Conservation (phyloP, 495 filamentous ascomycete species). For the Podospora conica region DNA sequence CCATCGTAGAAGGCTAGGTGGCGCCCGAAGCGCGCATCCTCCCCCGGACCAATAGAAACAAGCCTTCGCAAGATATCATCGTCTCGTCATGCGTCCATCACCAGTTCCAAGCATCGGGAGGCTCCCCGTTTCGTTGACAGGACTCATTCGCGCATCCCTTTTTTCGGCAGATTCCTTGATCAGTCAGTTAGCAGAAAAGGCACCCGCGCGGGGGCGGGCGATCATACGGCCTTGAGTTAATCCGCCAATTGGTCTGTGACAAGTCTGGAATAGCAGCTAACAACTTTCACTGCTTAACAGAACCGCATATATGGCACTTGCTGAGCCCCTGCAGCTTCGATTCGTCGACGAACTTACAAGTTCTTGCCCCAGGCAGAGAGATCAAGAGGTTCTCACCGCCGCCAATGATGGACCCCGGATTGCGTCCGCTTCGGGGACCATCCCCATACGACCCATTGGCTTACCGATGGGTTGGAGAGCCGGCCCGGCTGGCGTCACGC, state of each 20-base stretch:
- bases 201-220: too few relatives aligned
- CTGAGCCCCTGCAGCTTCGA: not conserved
- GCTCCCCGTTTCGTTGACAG: not conserved
- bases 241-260: not conserved
- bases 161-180: not conserved
- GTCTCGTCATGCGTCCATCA: not conserved
- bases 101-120: not conserved
- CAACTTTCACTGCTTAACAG: not conserved
- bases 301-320: not conserved
- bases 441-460: not conserved
- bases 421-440: not conserved
- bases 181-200: not conserved
- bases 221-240: not conserved
- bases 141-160: not conserved
- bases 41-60: not conserved
- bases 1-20: not conserved
- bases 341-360: not conserved
- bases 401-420: not conserved
- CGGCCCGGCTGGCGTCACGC: not conserved
- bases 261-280: not conserved
- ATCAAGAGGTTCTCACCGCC: not conserved
- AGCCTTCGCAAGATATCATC: not conserved
- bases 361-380: not conserved
- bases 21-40: not conserved
- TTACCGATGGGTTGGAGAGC: not conserved